Evolutionary conservation across 106 monocot species (phyloP).

Genomic region (Apostasia shenzhenica): DNA sequence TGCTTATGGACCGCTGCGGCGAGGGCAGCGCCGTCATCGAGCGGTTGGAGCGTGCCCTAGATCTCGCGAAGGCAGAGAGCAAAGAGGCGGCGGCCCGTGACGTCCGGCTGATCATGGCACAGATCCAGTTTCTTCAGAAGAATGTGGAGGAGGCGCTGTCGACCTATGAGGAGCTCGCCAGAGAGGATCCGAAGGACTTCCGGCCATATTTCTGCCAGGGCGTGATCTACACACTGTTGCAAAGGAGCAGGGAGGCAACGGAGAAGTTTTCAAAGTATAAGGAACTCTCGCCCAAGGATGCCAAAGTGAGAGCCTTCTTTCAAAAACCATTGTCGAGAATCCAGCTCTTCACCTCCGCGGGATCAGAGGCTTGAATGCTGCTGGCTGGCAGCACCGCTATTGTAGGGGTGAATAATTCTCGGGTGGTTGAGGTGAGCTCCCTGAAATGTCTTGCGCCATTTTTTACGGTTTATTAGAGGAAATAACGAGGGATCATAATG

Average conservation of each 20-base stretch:
- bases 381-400: not conserved
- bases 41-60: constrained; percentile 44
- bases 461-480: no score
- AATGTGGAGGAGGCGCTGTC: constrained; percentile 60
- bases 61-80: constrained; percentile 36
- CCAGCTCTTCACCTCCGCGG: constrained; percentile 36
- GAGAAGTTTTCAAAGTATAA: constrained; percentile 63
- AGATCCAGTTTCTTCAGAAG: constrained; percentile 62
- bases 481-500: no score
- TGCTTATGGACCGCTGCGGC: constrained; percentile 59
- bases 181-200: constrained; percentile 65
- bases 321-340: constrained; percentile 55
- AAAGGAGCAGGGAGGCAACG: constrained; percentile 53
- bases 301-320: constrained; percentile 48
- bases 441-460: no score
- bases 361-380: constrained; percentile 6
- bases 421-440: not conserved
- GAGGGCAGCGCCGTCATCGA: constrained; percentile 36
- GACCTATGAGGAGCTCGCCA: constrained; percentile 51
- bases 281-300: constrained; percentile 44
- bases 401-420: not conserved
- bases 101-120: constrained; percentile 64
- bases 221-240: constrained; percentile 59
- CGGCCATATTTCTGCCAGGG: constrained; percentile 74
- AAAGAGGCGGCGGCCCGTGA: constrained; percentile 46